phyloP scores from a whole-genome alignment of 768 basidiomycete species.

The Russula griseocarnosa region DNA sequence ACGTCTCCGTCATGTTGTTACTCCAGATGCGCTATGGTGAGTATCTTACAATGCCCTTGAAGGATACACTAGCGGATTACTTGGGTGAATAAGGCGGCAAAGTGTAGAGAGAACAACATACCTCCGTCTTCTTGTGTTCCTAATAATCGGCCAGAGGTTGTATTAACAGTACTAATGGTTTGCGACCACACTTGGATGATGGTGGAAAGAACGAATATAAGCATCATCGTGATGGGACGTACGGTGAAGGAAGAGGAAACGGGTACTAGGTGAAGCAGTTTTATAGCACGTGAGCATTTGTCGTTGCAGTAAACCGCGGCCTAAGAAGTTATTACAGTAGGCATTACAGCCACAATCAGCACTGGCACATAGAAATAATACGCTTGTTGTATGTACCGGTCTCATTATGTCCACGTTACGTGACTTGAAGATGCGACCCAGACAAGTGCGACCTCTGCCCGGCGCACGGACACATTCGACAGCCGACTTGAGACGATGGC shows the following conservation, averaged over 20 bases:
- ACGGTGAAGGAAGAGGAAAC: no score
- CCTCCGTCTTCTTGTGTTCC: conserved; percentile 15
- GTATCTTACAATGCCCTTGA: conserved; percentile 20
- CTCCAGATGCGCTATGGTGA: not conserved
- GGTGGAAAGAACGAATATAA: not conserved
- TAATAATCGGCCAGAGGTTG: conserved; percentile 10
- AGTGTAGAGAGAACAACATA: not conserved
- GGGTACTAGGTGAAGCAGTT: not conserved
- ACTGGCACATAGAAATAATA: no score
- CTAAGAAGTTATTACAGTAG: no score
- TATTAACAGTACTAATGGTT: not conserved
- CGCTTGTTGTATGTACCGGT: no score
- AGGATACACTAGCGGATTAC: conserved; percentile 11
- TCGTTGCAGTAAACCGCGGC: not conserved
- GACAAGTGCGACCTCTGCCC: no score
- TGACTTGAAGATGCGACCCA: no score
- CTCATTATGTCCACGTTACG: no score
- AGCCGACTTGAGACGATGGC: no score
- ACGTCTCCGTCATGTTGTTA: not conserved
- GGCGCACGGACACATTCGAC: no score
- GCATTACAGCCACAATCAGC: no score
- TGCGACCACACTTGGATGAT: not conserved
- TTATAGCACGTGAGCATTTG: not conserved
- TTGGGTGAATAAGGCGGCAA: not conserved
- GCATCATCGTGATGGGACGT: not conserved